Evolutionary conservation across 2,329 filamentous ascomycete species (phyloP).

Genomic region (Acrodontium crateriforme): DNA sequence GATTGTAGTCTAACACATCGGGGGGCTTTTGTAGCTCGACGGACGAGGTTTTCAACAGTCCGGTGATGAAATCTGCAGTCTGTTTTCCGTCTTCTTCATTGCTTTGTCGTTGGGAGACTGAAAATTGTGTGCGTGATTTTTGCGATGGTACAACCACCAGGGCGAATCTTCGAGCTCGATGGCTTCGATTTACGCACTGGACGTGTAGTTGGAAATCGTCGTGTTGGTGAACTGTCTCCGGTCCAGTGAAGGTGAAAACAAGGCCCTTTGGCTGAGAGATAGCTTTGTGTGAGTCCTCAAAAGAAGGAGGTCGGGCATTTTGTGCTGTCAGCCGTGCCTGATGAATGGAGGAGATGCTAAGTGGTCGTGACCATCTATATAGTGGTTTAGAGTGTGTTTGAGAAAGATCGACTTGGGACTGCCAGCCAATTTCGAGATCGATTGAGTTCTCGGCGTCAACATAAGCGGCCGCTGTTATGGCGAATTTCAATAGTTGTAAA

Average conservation of each 20-base stretch:
- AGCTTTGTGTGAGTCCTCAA: conserved; percentile 3
- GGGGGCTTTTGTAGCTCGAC: conserved; percentile 41
- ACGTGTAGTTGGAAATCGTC: conserved; percentile 59
- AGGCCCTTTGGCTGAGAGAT: conserved; percentile 35
- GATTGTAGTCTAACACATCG: conserved; percentile 61
- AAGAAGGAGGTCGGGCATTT: not conserved
- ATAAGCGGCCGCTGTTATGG: too few relatives aligned
- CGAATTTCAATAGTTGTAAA: too few relatives aligned
- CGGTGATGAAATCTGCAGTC: conserved; percentile 6
- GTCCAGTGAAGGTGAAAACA: conserved; percentile 60
- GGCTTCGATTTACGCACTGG: conserved; percentile 60
- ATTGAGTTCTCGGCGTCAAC: too few relatives aligned
- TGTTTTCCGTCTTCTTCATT: conserved; percentile 1
- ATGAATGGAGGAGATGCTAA: conserved; percentile 2
- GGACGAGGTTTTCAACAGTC: conserved; percentile 8
- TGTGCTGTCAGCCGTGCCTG: conserved; percentile 2
- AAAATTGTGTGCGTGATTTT: conserved; percentile 4
- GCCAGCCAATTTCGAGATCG: conserved; percentile 15
- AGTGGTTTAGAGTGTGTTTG: conserved; percentile 6
- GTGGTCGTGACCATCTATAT: conserved; percentile 16
- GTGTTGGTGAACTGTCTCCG: conserved; percentile 45
- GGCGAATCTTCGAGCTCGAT: conserved; percentile 51
- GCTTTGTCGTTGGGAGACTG: conserved; percentile 1
- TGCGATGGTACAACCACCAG: conserved; percentile 38
- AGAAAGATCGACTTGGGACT: conserved; percentile 12